Evolutionary conservation across 805 yeast species (phyloP), one percentile per base, ranked within the genome.

Genomic region (Cyberlindnera misumaiensis): DNA sequence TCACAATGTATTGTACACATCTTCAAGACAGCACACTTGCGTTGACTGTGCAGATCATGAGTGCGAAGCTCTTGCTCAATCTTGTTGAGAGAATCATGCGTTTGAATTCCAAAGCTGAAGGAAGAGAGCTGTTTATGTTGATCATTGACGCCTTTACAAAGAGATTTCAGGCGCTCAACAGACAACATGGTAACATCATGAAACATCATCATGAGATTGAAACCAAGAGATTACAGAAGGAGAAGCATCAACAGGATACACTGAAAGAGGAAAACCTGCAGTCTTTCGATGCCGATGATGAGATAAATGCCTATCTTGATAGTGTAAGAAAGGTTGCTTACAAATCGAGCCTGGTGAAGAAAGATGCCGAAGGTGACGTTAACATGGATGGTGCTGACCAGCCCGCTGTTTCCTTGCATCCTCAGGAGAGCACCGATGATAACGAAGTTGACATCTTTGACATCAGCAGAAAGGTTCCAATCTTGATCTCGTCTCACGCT

Each of bases 11-110:
- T 55, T 82, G 95, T 52, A 73, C 72, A 22, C 79, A 87, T 48
- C 64, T 93, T 45, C 82, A 83, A 49, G 97, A 94, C 55, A 78
- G 76, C 45, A 66, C 89, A 0, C 63, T 93, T 46, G 93, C 95
- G 1, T 71, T 86, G 44, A 84, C 95, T 6, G 96, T 89, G 28
- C 97, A 94, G 59, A 84, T 89, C 9, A 88, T 93, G 97, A 84
- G 96, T 62, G 96, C 97, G 3, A 90, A 89, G 60, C 66, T 93
- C 25, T 62, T 93, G 25, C 62, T 90, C 45, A 94, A 93, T 58
- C 66, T 94, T 51, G 90, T 93, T 15, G 98, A 94, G 48, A 68
- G 95, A 32, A 83, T 93, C 29, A 72, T 83, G 73, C 83, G 83
- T 52, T 60, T 89, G 49, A 89, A 84, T 30, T 83, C 83, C 38